Base-by-base conservation (phyloP, 345 rosid genomes). In the Boechera stricta region DNA sequence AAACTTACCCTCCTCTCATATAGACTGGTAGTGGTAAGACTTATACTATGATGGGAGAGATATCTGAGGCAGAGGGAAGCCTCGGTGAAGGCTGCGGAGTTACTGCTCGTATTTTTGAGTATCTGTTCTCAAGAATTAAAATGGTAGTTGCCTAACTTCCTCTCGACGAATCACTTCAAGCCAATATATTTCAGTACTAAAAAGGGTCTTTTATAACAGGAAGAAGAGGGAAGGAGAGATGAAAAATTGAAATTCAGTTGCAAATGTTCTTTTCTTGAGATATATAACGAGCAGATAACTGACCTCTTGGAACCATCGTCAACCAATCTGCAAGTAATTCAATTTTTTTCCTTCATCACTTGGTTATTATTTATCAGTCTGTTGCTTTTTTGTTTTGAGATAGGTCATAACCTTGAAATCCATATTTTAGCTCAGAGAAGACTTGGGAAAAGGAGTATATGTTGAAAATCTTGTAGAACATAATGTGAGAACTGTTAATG, bases 1-100 rank as follows among this genome's bases (percentile, higher is more conserved):
- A 63, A 72, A 63, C 67, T 74, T 55, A 28, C 5, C 51, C 33
- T 72, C 10, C 18, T 78, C 39, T 78, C 72, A 12, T 89, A 73
- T 90, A 94, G 98, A 94, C 98, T 44, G 98, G 97, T 60, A 94
- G 97, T 83, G 98, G 98, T 65, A 94, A 94, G 86, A 94, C 98
- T 5, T 84, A 94, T 72, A 94, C 98, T 29, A 92, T 94, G 97
- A 87, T 92, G 95, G 97, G 98, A 18, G 93, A 89, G 71, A 85
- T 92, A 77, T 69, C 80, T 69, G 87, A 83, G 68, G 79, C 74
- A 36, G 91, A 85, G 74, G 90, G 74, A 63, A 60, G 78, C 65
- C 84, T 87, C 15, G 68, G 78, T 52, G 91, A 84, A 69, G 87
- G 89, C 42, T 89, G 90, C 28, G 98, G 98, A 82, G 88, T 94